A percentile compares a stretch with the other conserved stretches of the same genome.
Evolutionary conservation across 805 yeast species (phyloP).

Genomic region (Wickerhamomyces tratensis): DNA sequence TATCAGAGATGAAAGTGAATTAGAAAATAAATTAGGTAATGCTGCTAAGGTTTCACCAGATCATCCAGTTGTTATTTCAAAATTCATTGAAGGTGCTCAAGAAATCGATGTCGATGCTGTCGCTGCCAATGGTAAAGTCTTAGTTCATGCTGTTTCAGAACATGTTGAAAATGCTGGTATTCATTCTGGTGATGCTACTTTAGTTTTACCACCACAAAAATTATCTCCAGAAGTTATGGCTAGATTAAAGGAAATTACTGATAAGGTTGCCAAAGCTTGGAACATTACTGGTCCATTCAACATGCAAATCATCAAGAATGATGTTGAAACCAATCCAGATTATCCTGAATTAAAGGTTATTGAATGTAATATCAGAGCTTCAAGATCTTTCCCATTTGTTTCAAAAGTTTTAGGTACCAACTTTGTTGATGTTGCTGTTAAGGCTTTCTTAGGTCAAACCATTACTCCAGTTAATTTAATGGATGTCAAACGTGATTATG

Average conservation of each 20-base stretch:
- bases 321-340: slow-evolving; percentile 46
- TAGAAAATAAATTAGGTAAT: slow-evolving; percentile 70
- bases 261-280: slow-evolving; percentile 90
- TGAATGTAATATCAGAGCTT: slow-evolving; percentile 98
- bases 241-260: slow-evolving; percentile 81
- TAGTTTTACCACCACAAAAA: slow-evolving; percentile 85
- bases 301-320: slow-evolving; percentile 90
- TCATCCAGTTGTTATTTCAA: slow-evolving; percentile 95
- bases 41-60: slow-evolving; percentile 93
- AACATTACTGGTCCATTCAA: slow-evolving; percentile 96
- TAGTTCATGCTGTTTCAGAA: slow-evolving; percentile 94
- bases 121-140: slow-evolving; percentile 77
- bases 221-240: slow-evolving; percentile 55
- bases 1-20: slow-evolving; percentile 67
- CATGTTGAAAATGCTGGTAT: slow-evolving; percentile 99
- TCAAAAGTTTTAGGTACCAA: slow-evolving; percentile 93
- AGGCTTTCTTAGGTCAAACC: slow-evolving; percentile 64
- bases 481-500: slow-evolving; percentile 66
- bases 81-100: slow-evolving; percentile 91
- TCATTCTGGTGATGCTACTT: slow-evolving; percentile 97
- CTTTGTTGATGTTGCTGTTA: slow-evolving; percentile 91
- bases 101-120: slow-evolving; percentile 98
- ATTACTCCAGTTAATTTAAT: slow-evolving; percentile 75
- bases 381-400: slow-evolving; percentile 98
- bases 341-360: slow-evolving; percentile 79